Base-by-base conservation (phyloP, 148 eudicot species). In the Drosera capensis region DNA sequence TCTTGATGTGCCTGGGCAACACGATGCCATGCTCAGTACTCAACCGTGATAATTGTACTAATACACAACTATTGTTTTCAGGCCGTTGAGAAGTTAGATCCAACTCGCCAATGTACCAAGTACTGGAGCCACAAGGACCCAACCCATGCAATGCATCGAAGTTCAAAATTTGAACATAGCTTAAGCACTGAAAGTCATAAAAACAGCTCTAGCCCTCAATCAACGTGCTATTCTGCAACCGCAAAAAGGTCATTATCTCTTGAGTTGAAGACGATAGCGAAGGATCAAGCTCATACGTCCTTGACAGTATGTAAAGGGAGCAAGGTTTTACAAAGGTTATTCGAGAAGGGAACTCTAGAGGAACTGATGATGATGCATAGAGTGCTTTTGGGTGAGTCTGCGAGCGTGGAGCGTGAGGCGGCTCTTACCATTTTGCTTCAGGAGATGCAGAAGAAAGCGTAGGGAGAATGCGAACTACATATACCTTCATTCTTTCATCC, bases 1-100 rank as follows among this genome's bases (percentile, higher is more conserved):
- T n/a, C n/a, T n/a, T n/a, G n/a, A n/a, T n/a, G n/a, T n/a, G n/a
- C n/a, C n/a, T n/a, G n/a, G n/a, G n/a, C n/a, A n/a, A n/a, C n/a
- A n/a, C n/a, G n/a, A n/a, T n/a, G n/a, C n/a, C n/a, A n/a, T n/a
- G n/a, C n/a, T n/a, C n/a, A n/a, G n/a, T n/a, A n/a, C n/a, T n/a
- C n/a, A n/a, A n/a, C 16, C 19, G 26, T 16, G 15, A 52, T 40
- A 35, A 6, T 20, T 16, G 8, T 3, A 19, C 13, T 3, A 8
- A 7, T 22, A 18, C 2, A 47, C 8, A 16, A 14, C 37, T 17
- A 11, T 20, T 46, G 11, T 46, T 39, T 20, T 28, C 62, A 75
- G 82, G 74, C 64, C 19, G 65, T 75, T 39, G 82, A 75, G 55
- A 68, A 65, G 15, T 74, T 68, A 39, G 82, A 75, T 56, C 67